Evolutionary conservation across 768 basidiomycete species (phyloP), one percentile per base, ranked within the genome.

Genomic region (Suillus brevipes): DNA sequence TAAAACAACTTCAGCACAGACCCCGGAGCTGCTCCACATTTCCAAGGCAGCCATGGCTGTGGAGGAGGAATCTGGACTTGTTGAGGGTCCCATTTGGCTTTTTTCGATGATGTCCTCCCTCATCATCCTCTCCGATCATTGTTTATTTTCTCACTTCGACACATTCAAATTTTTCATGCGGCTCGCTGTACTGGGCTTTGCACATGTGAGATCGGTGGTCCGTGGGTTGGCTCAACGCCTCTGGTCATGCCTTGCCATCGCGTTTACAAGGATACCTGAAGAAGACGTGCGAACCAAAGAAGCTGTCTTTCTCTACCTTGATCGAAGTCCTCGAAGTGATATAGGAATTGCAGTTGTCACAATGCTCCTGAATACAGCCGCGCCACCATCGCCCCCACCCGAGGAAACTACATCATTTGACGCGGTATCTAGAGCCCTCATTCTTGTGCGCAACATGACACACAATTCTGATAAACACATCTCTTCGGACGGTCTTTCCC

Each of bases 181-280:
- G 7, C 71, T 74, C 10, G 74, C 86, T 28, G 72, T 70, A 10
- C 66, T 72, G 36, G 66, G 80, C 3, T 68, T 75, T 1, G 69
- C 59, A 4, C 79, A 83, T 65, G 75, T 76, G 56, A 72, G 75
- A n/a, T 69, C 72, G 13, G 60, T 73, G 6, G 74, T 84, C 13
- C 77, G 76, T 14, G 70, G 74, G 20, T 73, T 85, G 9, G 79
- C 82, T 50, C 71, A 81, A 1, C 79, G 79, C 42, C 73, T 83
- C 25, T 89, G 87, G 87, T 79, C 77, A 60, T 80, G 83, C 60
- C 75, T 88, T 34, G 73, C 88, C 25, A 89, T 88, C 87, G 80
- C 83, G 2, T 87, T 83, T 64, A 74, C 80, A 23, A 79, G 78
- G 20, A 69, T 87, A 55, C 77, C 79, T 52, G 62, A 66, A 3